Base-by-base conservation (phyloP, 1,284 basidiomycete genomes). In the Heterobasidion occidentale region DNA sequence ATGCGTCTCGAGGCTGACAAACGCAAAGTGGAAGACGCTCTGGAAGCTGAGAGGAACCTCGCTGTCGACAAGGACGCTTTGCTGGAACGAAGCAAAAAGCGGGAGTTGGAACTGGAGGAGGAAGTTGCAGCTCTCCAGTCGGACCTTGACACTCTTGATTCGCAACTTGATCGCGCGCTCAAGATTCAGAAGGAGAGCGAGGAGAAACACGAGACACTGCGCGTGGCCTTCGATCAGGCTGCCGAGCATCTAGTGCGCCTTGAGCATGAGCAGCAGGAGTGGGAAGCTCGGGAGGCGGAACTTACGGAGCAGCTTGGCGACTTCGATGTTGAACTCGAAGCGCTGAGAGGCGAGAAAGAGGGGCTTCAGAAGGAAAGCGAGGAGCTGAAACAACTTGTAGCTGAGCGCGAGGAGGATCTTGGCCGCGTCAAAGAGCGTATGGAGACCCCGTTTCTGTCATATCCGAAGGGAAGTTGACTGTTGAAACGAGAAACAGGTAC, bases 81-180 rank as follows among this genome's bases (percentile, higher is more conserved):
- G n/a, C 77, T 98, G 1, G 86, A 91, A 56, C 79, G 94, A 36
- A 90, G 87, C 67, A 95, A 95, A 74, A 85, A 86, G 63, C 83
- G 86, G 36, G 94, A 97, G 67, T 77, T 79, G 19, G 86, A 93
- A 59, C 77, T 98, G 2, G 86, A 92, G 63, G 93, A 98, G 57
- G 93, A 96, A 63, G 79, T 95, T 11, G 75, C 78, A 1, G 84
- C 88, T 1, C 73, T 97, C 20, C 92, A 96, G 63, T 75, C 77
- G 3, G 94, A 98, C 64, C 77, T 98, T 50, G 92, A 94, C 56
- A 78, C 84, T 6, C 77, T 97, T 17, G 93, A 95, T 64, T 85
- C 84, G 9, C 92, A 97, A 65, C 80, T 97, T 9, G 92, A 94
- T 59, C 82, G 88, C 5, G 89, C 89, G 0, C 76, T 92, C 66